These are phyloP conservation scores for Sarocladiaceae sp. DNA, from an alignment of 2,329 filamentous ascomycete genomes.

Conservation along the genomic window DNA sequence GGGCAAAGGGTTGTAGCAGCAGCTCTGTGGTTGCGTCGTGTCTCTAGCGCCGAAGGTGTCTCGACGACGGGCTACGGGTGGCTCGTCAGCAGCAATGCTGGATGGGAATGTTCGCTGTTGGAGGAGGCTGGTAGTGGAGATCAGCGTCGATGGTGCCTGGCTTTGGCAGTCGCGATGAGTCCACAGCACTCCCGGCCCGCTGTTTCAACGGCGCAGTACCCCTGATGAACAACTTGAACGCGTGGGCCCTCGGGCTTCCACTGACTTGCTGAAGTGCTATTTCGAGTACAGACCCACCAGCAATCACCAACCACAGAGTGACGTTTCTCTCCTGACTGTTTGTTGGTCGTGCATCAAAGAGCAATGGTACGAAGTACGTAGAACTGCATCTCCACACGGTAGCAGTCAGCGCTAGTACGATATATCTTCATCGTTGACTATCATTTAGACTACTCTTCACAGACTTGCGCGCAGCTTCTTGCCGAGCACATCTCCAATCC, in stretches of 20 bases:
- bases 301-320: not conserved
- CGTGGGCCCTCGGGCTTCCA: not conserved
- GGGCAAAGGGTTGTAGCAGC: not conserved
- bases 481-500: slow-evolving; percentile 46
- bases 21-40: too few species aligned
- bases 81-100: not conserved
- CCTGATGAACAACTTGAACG: slow-evolving; percentile 4
- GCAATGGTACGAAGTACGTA: too few species aligned
- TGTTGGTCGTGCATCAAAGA: too few species aligned
- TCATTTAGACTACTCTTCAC: not conserved
- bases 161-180: not conserved
- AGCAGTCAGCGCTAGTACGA: not conserved
- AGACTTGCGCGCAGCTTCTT: slow-evolving; percentile 6
- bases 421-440: not conserved
- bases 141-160: not conserved
- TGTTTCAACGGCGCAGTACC: slow-evolving; percentile 3
- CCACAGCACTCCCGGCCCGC: not conserved
- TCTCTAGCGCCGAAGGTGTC: slow-evolving; percentile 6
- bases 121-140: not conserved
- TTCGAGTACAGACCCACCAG: not conserved
- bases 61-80: not conserved
- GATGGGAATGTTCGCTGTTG: not conserved
- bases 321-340: too few species aligned
- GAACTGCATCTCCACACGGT: too few species aligned
- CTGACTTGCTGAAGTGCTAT: too few species aligned